Evolutionary conservation across 768 basidiomycete species (phyloP).

Genomic region (Russula sp.): DNA sequence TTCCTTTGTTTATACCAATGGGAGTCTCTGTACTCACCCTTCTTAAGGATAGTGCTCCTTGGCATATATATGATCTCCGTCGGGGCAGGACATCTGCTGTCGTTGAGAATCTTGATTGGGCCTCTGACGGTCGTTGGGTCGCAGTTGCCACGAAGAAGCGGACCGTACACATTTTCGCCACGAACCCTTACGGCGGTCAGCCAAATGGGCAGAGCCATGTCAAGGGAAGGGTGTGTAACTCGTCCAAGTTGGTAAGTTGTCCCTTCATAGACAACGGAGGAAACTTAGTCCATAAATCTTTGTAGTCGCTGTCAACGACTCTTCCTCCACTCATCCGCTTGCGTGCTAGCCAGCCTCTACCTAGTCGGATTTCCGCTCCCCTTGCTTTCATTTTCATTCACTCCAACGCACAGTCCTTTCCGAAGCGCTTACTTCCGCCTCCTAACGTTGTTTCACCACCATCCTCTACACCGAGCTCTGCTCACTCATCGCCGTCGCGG

Average conservation of each 20-base stretch:
- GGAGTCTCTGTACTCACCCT: background rate
- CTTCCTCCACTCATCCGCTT: slow-evolving; percentile 54
- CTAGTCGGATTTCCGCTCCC: slow-evolving; percentile 32
- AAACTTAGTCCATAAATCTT: slow-evolving; percentile 26
- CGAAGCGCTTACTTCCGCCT: slow-evolving; percentile 38
- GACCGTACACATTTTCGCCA: slow-evolving; percentile 66
- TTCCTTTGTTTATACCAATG: background rate
- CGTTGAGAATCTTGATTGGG: slow-evolving; percentile 51
- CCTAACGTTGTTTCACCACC: slow-evolving; percentile 27
- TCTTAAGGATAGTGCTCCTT: slow-evolving; percentile 30
- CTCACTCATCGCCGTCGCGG: slow-evolving; percentile 29
- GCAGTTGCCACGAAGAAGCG: slow-evolving; percentile 60
- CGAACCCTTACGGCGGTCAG: slow-evolving; percentile 70
- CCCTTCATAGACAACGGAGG: background rate
- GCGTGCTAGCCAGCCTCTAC: slow-evolving; percentile 29
- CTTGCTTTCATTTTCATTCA: slow-evolving; percentile 53
- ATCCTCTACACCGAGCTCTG: slow-evolving; percentile 29
- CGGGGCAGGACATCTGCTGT: slow-evolving; percentile 67
- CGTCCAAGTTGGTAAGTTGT: slow-evolving; percentile 40
- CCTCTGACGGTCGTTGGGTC: slow-evolving; percentile 58
- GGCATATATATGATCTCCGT: slow-evolving; percentile 61
- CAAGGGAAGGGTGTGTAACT: slow-evolving; percentile 52
- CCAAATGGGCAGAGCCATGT: slow-evolving; percentile 58
- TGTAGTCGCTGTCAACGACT: slow-evolving; percentile 47
- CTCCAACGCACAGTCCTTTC: slow-evolving; percentile 32